Conservation (phyloP, 345 rosid species). For the Rubroshorea leprosula region DNA sequence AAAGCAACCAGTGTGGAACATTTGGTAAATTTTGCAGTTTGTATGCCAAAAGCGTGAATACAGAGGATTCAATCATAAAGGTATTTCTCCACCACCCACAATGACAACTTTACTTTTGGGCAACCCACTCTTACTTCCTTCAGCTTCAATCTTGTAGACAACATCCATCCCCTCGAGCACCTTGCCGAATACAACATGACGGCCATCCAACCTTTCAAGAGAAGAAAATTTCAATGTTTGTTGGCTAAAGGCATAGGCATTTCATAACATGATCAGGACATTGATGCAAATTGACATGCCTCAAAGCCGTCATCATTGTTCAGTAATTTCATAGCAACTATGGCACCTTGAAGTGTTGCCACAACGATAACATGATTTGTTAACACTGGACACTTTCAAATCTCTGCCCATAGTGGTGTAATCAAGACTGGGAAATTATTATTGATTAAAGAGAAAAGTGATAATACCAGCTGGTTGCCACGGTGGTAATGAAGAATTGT, state of each 20-base stretch:
- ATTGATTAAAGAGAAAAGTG: too few relatives aligned
- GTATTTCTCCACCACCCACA: conserved; percentile 65
- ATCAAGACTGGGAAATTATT: too few relatives aligned
- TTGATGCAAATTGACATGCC: too few relatives aligned
- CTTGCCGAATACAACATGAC: conserved; percentile 84
- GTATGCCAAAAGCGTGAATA: too few relatives aligned
- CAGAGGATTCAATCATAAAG: conserved; percentile 23
- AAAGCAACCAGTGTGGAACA: too few relatives aligned
- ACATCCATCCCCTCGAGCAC: conserved; percentile 89
- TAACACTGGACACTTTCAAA: too few relatives aligned
- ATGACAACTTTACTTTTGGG: conserved; percentile 68
- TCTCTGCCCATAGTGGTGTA: too few relatives aligned
- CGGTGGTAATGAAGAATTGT: conserved; percentile 87
- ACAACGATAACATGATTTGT: too few relatives aligned
- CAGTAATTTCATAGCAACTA: too few relatives aligned
- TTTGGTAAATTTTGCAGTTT: too few relatives aligned
- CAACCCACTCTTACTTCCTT: conserved; percentile 57
- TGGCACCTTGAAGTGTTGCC: too few relatives aligned
- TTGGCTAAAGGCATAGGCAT: not conserved
- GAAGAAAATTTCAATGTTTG: conserved; percentile 1
- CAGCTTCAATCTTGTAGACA: conserved; percentile 68
- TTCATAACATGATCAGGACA: not conserved
- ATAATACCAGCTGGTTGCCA: conserved; percentile 71
- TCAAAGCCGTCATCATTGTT: too few relatives aligned
- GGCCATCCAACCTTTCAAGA: conserved; percentile 77